phyloP scores from a whole-genome alignment of 805 yeast genomes.

The Zygosaccharomyces bisporus region DNA sequence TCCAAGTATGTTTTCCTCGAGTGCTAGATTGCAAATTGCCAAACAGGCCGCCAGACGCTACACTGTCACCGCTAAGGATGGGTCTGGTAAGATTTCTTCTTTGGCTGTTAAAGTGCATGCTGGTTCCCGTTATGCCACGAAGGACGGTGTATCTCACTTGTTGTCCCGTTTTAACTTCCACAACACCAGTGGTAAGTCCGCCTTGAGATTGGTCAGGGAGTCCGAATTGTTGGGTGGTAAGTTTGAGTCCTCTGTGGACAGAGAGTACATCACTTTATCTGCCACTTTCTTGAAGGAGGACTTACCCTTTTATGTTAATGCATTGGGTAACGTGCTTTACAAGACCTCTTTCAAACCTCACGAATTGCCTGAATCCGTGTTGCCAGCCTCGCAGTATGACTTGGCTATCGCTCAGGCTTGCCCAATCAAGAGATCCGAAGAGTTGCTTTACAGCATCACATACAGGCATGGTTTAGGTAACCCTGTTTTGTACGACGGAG shows the following conservation, averaged over 20 bases:
- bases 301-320: slow-evolving; percentile 87
- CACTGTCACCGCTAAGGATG: slow-evolving; percentile 51
- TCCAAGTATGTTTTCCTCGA: slow-evolving; percentile 5
- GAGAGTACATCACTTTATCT: slow-evolving; percentile 78
- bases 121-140: slow-evolving; percentile 69
- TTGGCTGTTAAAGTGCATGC: slow-evolving; percentile 79
- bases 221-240: slow-evolving; percentile 88
- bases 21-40: slow-evolving; percentile 23
- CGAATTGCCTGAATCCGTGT: slow-evolving; percentile 77
- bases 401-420: slow-evolving; percentile 47
- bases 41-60: slow-evolving; percentile 36
- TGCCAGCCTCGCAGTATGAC: slow-evolving; percentile 73
- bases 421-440: slow-evolving; percentile 62
- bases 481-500: slow-evolving; percentile 72
- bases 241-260: slow-evolving; percentile 63
- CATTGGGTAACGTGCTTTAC: slow-evolving; percentile 68
- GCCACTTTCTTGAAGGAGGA: slow-evolving; percentile 82
- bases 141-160: slow-evolving; percentile 82
- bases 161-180: slow-evolving; percentile 80
- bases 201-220: slow-evolving; percentile 90
- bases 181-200: slow-evolving; percentile 78
- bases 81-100: slow-evolving; percentile 65
- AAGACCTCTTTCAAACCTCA: slow-evolving; percentile 74
- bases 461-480: slow-evolving; percentile 88
- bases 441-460: slow-evolving; percentile 72